Evolutionary conservation across 495 filamentous ascomycete genomes (phyloP), one percentile per base, ranked within the genome.

Genomic region (Lophium mytilinum): DNA sequence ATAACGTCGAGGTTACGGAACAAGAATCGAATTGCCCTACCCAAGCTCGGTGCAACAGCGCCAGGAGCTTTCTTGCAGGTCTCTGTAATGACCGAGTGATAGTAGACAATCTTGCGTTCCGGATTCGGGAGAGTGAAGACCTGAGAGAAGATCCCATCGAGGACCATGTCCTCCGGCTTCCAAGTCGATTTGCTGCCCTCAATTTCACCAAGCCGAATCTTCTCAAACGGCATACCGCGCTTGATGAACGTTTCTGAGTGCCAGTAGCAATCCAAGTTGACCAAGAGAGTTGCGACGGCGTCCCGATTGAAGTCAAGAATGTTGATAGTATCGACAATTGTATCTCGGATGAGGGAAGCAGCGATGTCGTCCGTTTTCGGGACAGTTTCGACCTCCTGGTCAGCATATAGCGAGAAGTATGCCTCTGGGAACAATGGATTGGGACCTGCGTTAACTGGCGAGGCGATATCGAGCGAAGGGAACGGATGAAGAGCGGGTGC

Each of bases 91-190:
- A 97, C 83, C 1, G 90, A 84, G 67, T 99, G 94, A 70, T 95
- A 97, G 65, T 96, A 99, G 9, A 96, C 88, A 3, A 96, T 76
- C 70, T 95, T 96, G 73, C 97, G 93, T 70, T 93, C 88, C 0
- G 93, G 84, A 12, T 78, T 78, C 11, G 93, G 93, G 34, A 99
- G 79, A 63, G 86, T 86, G 68, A 94, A 90, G 14, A 99, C 73
- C 71, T 96, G 92, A 1, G 90, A 94, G 70, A 97, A 97, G 34
- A 97, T 88, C 14, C 92, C 92, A 72, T 99, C 93, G 11, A 99
- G 89, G 11, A 89, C 89, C 43, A 97, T 87, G 73, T 99, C 93
- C 75, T 99, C 94, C 0, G 93, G 90, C 70, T 99, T 99, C 94
- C 94, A 99, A 0, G 87, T 87, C 4, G 86, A 83, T 50, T 81